Base-by-base conservation (phyloP, 1,284 basidiomycete genomes). In the Ustilago shanxiensis region DNA sequence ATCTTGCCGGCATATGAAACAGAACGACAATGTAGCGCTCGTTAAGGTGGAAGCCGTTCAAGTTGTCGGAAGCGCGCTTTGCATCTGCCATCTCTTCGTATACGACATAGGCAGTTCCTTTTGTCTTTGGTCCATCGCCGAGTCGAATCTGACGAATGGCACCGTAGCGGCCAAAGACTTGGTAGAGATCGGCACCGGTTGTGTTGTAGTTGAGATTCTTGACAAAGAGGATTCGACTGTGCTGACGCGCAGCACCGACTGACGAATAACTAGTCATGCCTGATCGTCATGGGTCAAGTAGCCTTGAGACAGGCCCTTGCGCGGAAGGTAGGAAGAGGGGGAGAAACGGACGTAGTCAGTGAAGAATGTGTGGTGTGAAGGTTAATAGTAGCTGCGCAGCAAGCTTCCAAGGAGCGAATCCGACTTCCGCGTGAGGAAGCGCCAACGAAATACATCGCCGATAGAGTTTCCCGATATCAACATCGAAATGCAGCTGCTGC, bases 11-110 rank as follows among this genome's bases (percentile, higher is more conserved):
- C 91, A 98, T 96, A 86, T 99, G 96, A 84, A 97, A 98, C 29
- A 99, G 88, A 16, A 99, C 96, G 60, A 88, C 87, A 66, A 99
- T 96, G 87, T 99, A 99, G 35, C 97, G 91, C 87, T 98, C 96
- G 88, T 97, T 95, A 72, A 99, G 88, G 88, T 99, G 96, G 88
- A 99, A 99, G 44, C 96, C 97, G 83, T 99, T 99, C 84, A 99
- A 87, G 87, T 97, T 93, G 85, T 96, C 95, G 63, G 97, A 91
- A 0, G 96, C 96, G 83, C 95, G 95, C 88, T 98, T 98, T 18
- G 87, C 87, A 77, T 88, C 87, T 41, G 81, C 81, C 52, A 88
- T 84, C 54, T 88, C 87, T 75, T 88, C 87, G 63, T 83, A 88
- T 9, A 86, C 87, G 14, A 99, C 93, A 84, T 96, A 99, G 0